Evolutionary conservation across 495 filamentous ascomycete genomes (phyloP), one percentile per base, ranked within the genome.

Genomic region (Penicillium coprophilum): DNA sequence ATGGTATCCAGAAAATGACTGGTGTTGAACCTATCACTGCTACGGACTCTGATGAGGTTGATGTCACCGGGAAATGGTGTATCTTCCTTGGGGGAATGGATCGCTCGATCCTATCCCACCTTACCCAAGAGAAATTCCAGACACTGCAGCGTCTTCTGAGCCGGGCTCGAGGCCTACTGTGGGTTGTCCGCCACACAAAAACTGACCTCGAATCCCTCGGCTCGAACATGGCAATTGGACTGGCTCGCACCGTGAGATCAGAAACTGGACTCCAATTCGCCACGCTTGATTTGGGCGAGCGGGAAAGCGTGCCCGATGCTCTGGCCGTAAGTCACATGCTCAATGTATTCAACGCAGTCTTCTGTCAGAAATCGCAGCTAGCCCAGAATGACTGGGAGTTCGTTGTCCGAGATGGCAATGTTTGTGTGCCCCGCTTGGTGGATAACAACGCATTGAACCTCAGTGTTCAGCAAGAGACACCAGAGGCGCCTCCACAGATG

Each of bases 221-320:
- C 0, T 56, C 57, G 6, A 67, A 70, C 17, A 62, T 74, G 64
- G 54, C 60, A 3, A 60, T 64, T 23, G 73, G 73, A 4, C 45
- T 76, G 1, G 58, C 70, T 8, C 62, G 73, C 17, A 73, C 66
- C 1, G 63, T 74, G 4, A 50, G 73, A 48, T 70, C 69, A 0
- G 67, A 71, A 50, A 70, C 67, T 0, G 62, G 69, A 15, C 34
- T 64, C 15, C 62, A 62, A 20, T 70, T 75, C 15, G 63, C 63
- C 4, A 64, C 62, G 0, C 53, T 75, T 0, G 66, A 75, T 21
- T 31, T 72, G 11, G 70, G 66, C 13, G 50, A 65, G 15, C 44
- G 53, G n/a, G 57, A 60, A 30, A 47, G 27, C 17, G 46, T 70
- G 23, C 27, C 62, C 0, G 51, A 61, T 43, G 28, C 48, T 0